Evolutionary conservation across 2,329 filamentous ascomycete genomes (phyloP).

Genomic region (Arthroderma sp.): DNA sequence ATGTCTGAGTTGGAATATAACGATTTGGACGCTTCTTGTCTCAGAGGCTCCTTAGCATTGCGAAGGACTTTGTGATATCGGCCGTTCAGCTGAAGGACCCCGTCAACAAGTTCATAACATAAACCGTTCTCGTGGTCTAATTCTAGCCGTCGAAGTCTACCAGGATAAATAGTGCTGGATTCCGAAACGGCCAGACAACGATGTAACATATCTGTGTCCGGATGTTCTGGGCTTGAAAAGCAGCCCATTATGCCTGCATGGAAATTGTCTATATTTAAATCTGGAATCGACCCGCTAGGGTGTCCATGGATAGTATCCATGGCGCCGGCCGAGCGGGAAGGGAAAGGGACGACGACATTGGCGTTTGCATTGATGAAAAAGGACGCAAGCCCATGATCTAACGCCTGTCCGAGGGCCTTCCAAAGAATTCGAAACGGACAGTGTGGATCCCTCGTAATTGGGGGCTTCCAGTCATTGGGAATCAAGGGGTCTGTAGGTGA

Average conservation of each 20-base stretch:
- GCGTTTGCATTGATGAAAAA: neutral
- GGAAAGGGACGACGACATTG: neutral
- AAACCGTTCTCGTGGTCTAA: neutral
- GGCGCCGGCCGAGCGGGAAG: neutral
- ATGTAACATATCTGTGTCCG: neutral
- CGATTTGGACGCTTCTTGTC: neutral
- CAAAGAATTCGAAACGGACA: neutral
- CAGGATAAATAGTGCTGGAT: neutral
- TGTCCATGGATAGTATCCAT: neutral
- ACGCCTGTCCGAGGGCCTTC: neutral
- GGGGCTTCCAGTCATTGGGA: neutral
- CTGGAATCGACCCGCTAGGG: neutral
- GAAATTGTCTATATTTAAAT: neutral
- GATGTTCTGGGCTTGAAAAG: neutral
- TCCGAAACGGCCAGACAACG: neutral
- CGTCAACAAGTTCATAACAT: neutral
- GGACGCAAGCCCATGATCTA: neutral
- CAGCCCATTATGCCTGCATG: no score
- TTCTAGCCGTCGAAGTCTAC: neutral
- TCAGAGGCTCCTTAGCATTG: neutral
- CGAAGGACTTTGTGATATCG: neutral
- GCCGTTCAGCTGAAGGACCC: neutral
- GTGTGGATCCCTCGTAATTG: no score
- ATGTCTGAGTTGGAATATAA: neutral
- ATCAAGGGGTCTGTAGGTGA: neutral